Evolutionary conservation across 2,329 filamentous ascomycete genomes (phyloP).

Genomic region (Cercospora nicotianae): DNA sequence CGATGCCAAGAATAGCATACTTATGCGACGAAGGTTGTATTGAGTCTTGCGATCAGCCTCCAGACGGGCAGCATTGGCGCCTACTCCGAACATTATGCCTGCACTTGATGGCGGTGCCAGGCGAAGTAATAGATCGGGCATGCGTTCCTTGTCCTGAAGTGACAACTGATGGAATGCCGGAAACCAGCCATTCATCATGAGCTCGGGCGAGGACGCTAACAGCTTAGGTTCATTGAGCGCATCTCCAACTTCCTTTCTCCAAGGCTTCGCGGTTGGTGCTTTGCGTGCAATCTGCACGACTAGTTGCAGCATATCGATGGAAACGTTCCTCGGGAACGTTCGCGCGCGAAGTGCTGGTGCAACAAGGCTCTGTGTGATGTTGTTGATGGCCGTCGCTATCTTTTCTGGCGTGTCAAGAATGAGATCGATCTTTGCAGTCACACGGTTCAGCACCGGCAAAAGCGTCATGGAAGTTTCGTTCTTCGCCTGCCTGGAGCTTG

Average conservation of each 20-base stretch:
- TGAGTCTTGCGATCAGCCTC: slow-evolving; percentile 94
- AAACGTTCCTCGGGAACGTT: slow-evolving; percentile 81
- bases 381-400: slow-evolving; percentile 71
- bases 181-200: slow-evolving; percentile 77
- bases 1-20: slow-evolving; percentile 74
- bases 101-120: slow-evolving; percentile 85
- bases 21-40: slow-evolving; percentile 79
- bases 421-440: slow-evolving; percentile 77
- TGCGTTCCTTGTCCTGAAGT: slow-evolving; percentile 80
- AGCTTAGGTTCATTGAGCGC: slow-evolving; percentile 89
- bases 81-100: slow-evolving; percentile 97
- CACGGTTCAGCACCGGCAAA: slow-evolving; percentile 72
- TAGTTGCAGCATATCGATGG: slow-evolving; percentile 67
- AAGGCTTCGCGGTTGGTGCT: slow-evolving; percentile 77
- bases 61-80: slow-evolving; percentile 86
- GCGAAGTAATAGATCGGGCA: slow-evolving; percentile 76
- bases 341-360: slow-evolving; percentile 80
- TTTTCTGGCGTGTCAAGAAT: slow-evolving; percentile 85
- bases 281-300: slow-evolving; percentile 75
- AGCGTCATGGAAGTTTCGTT: slow-evolving; percentile 65
- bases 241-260: slow-evolving; percentile 90
- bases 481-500: slow-evolving; percentile 40
- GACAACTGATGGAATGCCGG: slow-evolving; percentile 81
- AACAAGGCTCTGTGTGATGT: slow-evolving; percentile 80
- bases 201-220: slow-evolving; percentile 66